Conservation (phyloP, 2,329 filamentous ascomycete species). For the Passalora sequoiae region DNA sequence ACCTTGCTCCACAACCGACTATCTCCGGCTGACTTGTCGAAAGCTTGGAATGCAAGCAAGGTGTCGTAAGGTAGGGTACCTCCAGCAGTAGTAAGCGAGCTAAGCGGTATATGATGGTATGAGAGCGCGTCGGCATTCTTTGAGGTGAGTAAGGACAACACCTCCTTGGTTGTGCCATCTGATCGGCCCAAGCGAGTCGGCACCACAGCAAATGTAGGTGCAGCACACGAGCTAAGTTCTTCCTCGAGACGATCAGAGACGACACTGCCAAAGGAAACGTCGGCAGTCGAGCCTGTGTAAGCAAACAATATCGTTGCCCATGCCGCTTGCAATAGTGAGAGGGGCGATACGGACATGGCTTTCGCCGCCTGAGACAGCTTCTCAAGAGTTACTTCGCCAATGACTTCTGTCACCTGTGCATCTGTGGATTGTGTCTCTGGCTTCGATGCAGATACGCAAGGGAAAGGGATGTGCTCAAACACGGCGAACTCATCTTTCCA, state of each 20-base stretch:
- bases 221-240: slow-evolving; percentile 33
- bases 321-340: slow-evolving; percentile 12
- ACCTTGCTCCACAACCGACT: slow-evolving; percentile 9
- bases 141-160: slow-evolving; percentile 8
- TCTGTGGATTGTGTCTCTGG: slow-evolving; percentile 1
- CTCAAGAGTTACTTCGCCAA: slow-evolving; percentile 5
- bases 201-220: slow-evolving; percentile 27
- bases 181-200: slow-evolving; percentile 27
- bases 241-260: slow-evolving; percentile 63
- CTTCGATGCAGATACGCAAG: slow-evolving; percentile 7
- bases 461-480: slow-evolving; percentile 8
- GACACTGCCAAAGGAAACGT: slow-evolving; percentile 69
- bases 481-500: slow-evolving; percentile 7
- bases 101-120: slow-evolving; percentile 10
- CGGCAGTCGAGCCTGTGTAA: slow-evolving; percentile 37
- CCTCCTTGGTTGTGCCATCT: background rate
- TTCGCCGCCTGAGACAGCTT: slow-evolving; percentile 4
- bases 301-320: slow-evolving; percentile 10
- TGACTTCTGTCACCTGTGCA: slow-evolving; percentile 7
- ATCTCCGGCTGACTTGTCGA: slow-evolving; percentile 7
- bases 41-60: slow-evolving; percentile 15
- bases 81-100: slow-evolving; percentile 12
- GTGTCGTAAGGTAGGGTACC: slow-evolving; percentile 16
- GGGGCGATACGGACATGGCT: slow-evolving; percentile 2
- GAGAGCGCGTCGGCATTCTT: slow-evolving; percentile 12